Percentiles rank a stretch among this genome's conserved stretches.
These are phyloP conservation scores for Penicillium cataractarum DNA, from an alignment of 495 filamentous ascomycete genomes.

Conservation along the genomic window DNA sequence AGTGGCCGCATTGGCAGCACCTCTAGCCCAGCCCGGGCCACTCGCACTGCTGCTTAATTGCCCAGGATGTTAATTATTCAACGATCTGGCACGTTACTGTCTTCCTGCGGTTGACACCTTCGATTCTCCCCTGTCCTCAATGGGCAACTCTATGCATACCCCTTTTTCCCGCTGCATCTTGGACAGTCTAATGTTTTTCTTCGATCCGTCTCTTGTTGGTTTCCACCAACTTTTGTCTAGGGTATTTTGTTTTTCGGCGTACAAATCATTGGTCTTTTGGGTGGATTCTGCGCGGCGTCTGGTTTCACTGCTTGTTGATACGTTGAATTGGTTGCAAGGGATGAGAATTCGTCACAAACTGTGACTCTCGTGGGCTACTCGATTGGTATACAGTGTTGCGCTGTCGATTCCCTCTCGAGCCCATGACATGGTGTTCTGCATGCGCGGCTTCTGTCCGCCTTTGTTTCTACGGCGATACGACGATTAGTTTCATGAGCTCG, in stretches of 20 bases:
- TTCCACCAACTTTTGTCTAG: conserved; percentile 9
- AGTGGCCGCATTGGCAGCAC: conserved; percentile 91
- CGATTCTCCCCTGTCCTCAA: conserved; percentile 28
- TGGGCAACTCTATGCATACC: conserved; percentile 32
- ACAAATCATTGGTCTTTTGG: conserved; percentile 15
- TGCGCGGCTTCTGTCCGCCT: conserved; percentile 20
- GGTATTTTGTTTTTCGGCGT: conserved; percentile 25
- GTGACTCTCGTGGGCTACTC: conserved; percentile 8
- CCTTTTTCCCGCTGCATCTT: conserved; percentile 28
- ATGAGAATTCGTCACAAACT: conserved; percentile 9
- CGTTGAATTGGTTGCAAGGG: conserved; percentile 8
- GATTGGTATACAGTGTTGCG: background rate
- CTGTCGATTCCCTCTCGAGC: conserved; percentile 8
- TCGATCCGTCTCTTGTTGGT: conserved; percentile 6
- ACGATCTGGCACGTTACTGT: background rate
- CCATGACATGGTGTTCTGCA: conserved; percentile 19
- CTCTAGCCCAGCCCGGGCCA: conserved; percentile 25
- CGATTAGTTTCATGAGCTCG: conserved; percentile 23
- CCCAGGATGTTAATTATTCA: background rate
- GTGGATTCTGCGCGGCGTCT: conserved; percentile 32
- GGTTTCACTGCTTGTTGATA: conserved; percentile 22
- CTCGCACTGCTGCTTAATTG: conserved; percentile 25
- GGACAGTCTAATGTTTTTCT: conserved; percentile 29
- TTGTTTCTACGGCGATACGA: conserved; percentile 31
- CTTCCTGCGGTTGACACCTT: conserved; percentile 15